Percentiles rank a stretch among this genome's conserved stretches.
Evolutionary conservation across 768 basidiomycete species (phyloP).

Genomic region (Psilocybe cyanescens): DNA sequence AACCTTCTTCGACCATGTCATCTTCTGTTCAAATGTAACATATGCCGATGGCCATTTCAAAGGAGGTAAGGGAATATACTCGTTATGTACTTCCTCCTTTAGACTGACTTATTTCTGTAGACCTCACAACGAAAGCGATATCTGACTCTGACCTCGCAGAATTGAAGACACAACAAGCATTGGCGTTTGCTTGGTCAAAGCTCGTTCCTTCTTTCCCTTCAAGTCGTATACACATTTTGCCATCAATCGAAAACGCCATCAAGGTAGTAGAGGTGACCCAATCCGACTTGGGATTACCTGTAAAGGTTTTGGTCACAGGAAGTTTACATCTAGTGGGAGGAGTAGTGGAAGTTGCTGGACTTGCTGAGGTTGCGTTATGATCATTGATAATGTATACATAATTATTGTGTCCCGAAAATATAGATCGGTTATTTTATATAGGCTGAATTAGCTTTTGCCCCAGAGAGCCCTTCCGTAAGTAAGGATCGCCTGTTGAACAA

Average conservation of each 20-base stretch:
- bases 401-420: not conserved
- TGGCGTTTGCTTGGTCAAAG: slow-evolving; percentile 73
- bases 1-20: slow-evolving; percentile 78
- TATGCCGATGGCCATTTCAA: slow-evolving; percentile 90
- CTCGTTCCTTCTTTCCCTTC: slow-evolving; percentile 64
- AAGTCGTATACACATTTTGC: slow-evolving; percentile 73
- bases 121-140: slow-evolving; percentile 75
- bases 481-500: slow-evolving; percentile 50
- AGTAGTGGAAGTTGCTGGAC: slow-evolving; percentile 85
- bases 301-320: slow-evolving; percentile 84
- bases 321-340: slow-evolving; percentile 96
- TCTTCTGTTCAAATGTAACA: slow-evolving; percentile 97
- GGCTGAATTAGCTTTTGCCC: not conserved
- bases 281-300: slow-evolving; percentile 25
- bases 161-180: slow-evolving; percentile 76
- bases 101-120: slow-evolving; percentile 43
- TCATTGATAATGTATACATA: slow-evolving; percentile 1
- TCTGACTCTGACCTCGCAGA: slow-evolving; percentile 62
- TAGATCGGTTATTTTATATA: not conserved
- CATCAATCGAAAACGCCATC: slow-evolving; percentile 92
- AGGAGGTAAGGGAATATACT: slow-evolving; percentile 60
- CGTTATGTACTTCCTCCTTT: not conserved
- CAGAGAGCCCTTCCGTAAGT: slow-evolving; percentile 43
- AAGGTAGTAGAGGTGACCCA: slow-evolving; percentile 55
- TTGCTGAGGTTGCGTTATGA: slow-evolving; percentile 71